Conservation (phyloP, 2,329 filamentous ascomycete species). For the Cercospora sp. region DNA sequence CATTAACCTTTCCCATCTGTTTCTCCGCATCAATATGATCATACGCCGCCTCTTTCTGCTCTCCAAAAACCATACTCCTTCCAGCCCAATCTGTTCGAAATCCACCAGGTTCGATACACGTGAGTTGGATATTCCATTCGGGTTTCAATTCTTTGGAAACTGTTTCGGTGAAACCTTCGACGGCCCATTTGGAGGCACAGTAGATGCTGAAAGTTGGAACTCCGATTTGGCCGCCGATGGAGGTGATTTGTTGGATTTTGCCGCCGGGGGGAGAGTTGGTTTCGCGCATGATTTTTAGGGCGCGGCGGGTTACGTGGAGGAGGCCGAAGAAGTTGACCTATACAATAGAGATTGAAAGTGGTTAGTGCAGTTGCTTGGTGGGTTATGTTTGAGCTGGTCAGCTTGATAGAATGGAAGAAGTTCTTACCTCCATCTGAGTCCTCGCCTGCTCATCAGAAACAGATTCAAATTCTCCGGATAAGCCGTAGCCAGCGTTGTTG, state of each 20-base stretch:
- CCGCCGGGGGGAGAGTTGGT: conserved; percentile 51
- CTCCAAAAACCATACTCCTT: conserved; percentile 50
- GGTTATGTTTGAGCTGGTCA: too few relatives aligned
- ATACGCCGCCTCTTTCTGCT: conserved; percentile 49
- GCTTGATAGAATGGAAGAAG: too few relatives aligned
- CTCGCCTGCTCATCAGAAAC: conserved; percentile 52
- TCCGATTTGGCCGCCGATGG: conserved; percentile 53
- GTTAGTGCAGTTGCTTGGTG: too few relatives aligned
- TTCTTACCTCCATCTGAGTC: conserved; percentile 52
- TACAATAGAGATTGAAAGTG: too few relatives aligned
- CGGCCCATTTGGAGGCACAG: conserved; percentile 49
- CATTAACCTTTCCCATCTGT: conserved; percentile 45
- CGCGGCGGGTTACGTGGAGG: conserved; percentile 54
- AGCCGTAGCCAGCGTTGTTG: conserved; percentile 62
- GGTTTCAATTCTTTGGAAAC: conserved; percentile 47
- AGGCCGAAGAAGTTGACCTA: conserved; percentile 63
- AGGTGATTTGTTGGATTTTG: conserved; percentile 57
- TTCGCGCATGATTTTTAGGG: conserved; percentile 49
- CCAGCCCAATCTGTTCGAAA: conserved; percentile 52
- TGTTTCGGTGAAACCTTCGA: conserved; percentile 52
- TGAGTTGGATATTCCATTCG: conserved; percentile 50
- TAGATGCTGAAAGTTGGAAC: conserved; percentile 47
- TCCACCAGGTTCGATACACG: conserved; percentile 49
- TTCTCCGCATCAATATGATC: conserved; percentile 51
- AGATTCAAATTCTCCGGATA: conserved; percentile 56